Percentiles rank a stretch among this genome's conserved stretches.
Evolutionary conservation across 331 rosid species (phyloP).

Genomic region (Acacia concinna): DNA sequence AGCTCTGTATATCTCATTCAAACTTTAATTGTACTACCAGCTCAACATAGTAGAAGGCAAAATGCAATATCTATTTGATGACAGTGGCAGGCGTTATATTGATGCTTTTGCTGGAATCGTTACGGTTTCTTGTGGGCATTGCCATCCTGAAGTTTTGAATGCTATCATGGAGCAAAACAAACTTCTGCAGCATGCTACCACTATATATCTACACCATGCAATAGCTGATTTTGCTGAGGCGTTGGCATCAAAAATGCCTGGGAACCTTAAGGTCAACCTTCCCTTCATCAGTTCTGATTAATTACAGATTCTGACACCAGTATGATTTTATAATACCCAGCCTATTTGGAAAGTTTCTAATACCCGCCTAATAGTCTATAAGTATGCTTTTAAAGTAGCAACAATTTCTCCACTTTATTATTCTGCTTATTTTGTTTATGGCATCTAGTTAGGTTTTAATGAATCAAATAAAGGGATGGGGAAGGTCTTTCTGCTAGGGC

Average conservation of each 20-base stretch:
- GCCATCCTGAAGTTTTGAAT: constrained; percentile 75
- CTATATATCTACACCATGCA: constrained; percentile 80
- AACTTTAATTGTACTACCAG: constrained; percentile 39
- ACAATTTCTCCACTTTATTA: neutral
- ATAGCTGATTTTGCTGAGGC: constrained; percentile 88
- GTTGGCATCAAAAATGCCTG: constrained; percentile 90
- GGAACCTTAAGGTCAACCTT: constrained; percentile 70
- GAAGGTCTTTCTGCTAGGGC: constrained; percentile 5
- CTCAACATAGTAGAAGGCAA: constrained; percentile 93
- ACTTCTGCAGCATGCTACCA: constrained; percentile 93
- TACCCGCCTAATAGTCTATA: neutral
- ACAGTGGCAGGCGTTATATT: constrained; percentile 85
- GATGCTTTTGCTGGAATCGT: constrained; percentile 97
- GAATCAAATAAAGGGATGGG: neutral
- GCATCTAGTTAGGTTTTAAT: neutral
- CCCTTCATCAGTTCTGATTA: neutral
- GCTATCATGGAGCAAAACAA: constrained; percentile 75
- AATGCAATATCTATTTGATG: constrained; percentile 93
- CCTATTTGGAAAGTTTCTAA: neutral
- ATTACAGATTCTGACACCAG: neutral
- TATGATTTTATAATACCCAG: neutral
- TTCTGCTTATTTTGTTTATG: neutral
- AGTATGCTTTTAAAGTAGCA: neutral
- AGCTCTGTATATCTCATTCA: neutral
- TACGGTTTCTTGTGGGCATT: constrained; percentile 94